A percentile compares a stretch with the other conserved stretches of the same genome.
Conservation (phyloP, 208 protist species). For the Leishmania martiniquensis region DNA sequence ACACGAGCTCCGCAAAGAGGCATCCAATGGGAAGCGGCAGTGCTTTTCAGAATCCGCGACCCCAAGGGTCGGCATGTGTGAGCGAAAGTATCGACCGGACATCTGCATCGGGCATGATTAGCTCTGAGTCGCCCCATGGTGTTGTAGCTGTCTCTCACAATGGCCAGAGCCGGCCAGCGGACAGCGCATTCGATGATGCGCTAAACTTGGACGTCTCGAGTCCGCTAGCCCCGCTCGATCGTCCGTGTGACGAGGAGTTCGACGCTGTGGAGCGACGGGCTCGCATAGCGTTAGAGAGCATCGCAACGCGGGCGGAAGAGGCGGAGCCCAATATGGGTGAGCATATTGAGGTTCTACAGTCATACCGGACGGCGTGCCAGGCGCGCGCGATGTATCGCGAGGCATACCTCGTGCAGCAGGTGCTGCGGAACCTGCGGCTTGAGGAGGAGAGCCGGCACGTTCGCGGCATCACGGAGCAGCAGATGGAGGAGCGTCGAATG, state of each 20-base stretch:
- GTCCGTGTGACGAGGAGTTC: constrained; percentile 37
- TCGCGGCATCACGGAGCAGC: constrained; percentile 85
- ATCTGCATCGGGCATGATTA: not conserved
- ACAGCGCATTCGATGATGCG: not conserved
- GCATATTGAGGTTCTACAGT: constrained; percentile 65
- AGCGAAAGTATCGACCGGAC: not conserved
- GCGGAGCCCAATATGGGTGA: constrained; percentile 44
- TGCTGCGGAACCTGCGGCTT: constrained; percentile 84
- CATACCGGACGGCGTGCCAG: constrained; percentile 86
- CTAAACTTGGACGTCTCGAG: not conserved
- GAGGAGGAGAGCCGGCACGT: constrained; percentile 92
- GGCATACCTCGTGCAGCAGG: constrained; percentile 92
- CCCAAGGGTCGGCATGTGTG: not conserved
- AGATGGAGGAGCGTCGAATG: constrained; percentile 82
- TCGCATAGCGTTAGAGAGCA: constrained; percentile 68
- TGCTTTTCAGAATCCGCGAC: not conserved
- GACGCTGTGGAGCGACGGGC: constrained; percentile 62
- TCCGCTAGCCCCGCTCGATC: constrained; percentile 17
- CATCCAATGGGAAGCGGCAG: not conserved
- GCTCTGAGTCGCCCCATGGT: not conserved
- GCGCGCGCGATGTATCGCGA: constrained; percentile 88
- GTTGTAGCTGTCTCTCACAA: not conserved
- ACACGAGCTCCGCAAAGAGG: constrained; percentile 6
- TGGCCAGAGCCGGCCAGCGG: not conserved
- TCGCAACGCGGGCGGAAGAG: constrained; percentile 54